Base-by-base conservation (phyloP, 164 flowering plant species). In the Vitis cinerea region DNA sequence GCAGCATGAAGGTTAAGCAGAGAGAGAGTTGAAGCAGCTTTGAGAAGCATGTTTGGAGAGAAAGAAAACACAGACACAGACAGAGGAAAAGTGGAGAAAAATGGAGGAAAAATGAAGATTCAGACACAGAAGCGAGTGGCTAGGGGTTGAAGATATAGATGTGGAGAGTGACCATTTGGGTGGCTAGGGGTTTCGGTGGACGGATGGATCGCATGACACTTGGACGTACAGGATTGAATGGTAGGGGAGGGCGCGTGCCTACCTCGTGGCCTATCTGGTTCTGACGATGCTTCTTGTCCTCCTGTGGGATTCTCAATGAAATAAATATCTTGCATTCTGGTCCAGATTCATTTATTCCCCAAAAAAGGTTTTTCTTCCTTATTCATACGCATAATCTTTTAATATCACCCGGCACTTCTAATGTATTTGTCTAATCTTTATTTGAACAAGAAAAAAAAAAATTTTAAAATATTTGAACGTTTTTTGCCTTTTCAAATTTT, bases 171-270 rank as follows among this genome's bases (percentile, higher is more conserved):
- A n/a, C 11, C 11, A 53, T 63, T 48, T 29, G 4, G 30, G 50
- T 2, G 59, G 63, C 9, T 6, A 53, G 72, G 74, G 27, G 17
- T 48, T 49, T 30, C 37, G 55, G 50, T 27, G 69, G 63, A 23
- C 82, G 88, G 59, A 77, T 63, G 84, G 86, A 83, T 83, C 66
- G 4, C 3, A 16, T 0, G 62, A 56, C 59, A 88, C 75, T 86
- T 88, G 94, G 87, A 80, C 54, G 90, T 84, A 2, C 0, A 4
- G 23, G 87, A 87, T 82, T 68, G 69, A 16, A 37, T 58, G n/a
- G 29, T 37, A 51, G 61, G 37, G 6, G 5, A n/a, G 59, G 71
- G 98, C 82, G 92, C 84, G 98, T 93, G 96, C 83, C 69, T 13
- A 37, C 68, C 91, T 80, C 87, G 87, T 85, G 95, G 73, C 69